Conservation (phyloP, 2,329 filamentous ascomycete genomes). For the Akanthomyces muscarius region DNA sequence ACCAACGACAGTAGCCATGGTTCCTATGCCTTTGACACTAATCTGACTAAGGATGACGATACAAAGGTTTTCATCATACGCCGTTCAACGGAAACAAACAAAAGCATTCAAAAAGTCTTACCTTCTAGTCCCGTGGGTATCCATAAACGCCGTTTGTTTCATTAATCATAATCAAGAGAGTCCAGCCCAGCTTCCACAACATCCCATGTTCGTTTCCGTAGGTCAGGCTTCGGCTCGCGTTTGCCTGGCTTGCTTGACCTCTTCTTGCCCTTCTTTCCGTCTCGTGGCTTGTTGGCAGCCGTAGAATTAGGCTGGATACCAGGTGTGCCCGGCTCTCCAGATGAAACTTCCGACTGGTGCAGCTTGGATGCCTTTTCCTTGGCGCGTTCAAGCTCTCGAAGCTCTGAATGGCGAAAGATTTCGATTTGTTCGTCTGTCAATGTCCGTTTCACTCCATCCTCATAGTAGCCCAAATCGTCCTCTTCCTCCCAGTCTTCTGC, state of each 20-base stretch:
- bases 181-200: slow-evolving; percentile 59
- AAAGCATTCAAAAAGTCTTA: slow-evolving; percentile 11
- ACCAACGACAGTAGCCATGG: slow-evolving; percentile 27
- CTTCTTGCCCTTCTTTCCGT: slow-evolving; percentile 29
- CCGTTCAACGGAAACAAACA: slow-evolving; percentile 17
- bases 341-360: slow-evolving; percentile 3
- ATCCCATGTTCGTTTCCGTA: slow-evolving; percentile 65
- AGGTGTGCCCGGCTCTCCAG: slow-evolving; percentile 18
- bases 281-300: slow-evolving; percentile 12
- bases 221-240: slow-evolving; percentile 52
- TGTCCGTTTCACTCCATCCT: slow-evolving; percentile 81
- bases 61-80: slow-evolving; percentile 77
- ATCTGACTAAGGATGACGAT: slow-evolving; percentile 98
- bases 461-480: slow-evolving; percentile 76
- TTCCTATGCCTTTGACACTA: slow-evolving; percentile 31
- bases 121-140: slow-evolving; percentile 23
- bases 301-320: not conserved
- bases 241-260: slow-evolving; percentile 38
- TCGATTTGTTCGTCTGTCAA: slow-evolving; percentile 87
- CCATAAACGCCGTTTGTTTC: slow-evolving; percentile 49
- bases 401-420: slow-evolving; percentile 86
- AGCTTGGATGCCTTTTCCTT: slow-evolving; percentile 31
- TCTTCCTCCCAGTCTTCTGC: slow-evolving; percentile 40
- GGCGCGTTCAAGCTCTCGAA: slow-evolving; percentile 64
- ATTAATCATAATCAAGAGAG: slow-evolving; percentile 57